These are phyloP conservation scores for Tricladium varicosporioides DNA, from an alignment of 2,329 filamentous ascomycete genomes.

Conservation along the genomic window DNA sequence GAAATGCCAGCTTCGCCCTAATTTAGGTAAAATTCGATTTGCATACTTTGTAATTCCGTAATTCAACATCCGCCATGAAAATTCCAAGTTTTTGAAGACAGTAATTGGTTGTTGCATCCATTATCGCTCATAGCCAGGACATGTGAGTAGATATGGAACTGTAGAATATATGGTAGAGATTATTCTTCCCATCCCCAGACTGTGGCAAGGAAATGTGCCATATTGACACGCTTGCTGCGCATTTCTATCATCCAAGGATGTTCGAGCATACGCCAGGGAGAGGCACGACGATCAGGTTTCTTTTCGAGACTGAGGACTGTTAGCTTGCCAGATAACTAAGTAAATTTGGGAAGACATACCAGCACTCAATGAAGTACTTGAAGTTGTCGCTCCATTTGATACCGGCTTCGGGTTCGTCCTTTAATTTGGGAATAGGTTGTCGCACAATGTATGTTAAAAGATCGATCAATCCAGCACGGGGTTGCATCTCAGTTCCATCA, in stretches of 20 bases:
- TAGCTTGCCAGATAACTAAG: conserved; percentile 14
- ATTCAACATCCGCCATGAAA: too few relatives aligned
- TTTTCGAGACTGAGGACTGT: conserved; percentile 75
- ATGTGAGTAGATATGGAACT: neutral
- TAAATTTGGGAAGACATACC: conserved; percentile 60
- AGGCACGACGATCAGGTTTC: conserved; percentile 80
- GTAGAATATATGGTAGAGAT: neutral
- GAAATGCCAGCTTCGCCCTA: too few relatives aligned
- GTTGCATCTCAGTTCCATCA: conserved; percentile 93
- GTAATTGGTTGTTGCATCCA: neutral
- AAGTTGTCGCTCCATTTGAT: conserved; percentile 97
- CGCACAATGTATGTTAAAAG: conserved; percentile 95
- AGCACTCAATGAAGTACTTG: conserved; percentile 99
- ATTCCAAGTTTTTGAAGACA: neutral
- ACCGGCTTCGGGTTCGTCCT: conserved; percentile 85
- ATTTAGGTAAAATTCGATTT: too few relatives aligned
- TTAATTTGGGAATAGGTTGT: conserved; percentile 90
- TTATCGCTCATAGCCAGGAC: neutral
- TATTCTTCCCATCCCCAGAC: conserved; percentile 88
- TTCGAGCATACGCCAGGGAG: conserved; percentile 97
- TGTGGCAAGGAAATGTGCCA: conserved; percentile 88
- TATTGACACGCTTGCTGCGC: conserved; percentile 93
- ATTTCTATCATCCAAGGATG: conserved; percentile 99
- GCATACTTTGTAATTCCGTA: too few relatives aligned
- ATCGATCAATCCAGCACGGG: conserved; percentile 88